Base-by-base conservation (phyloP, 495 filamentous ascomycete genomes). In the Penicillium egyptiacum region DNA sequence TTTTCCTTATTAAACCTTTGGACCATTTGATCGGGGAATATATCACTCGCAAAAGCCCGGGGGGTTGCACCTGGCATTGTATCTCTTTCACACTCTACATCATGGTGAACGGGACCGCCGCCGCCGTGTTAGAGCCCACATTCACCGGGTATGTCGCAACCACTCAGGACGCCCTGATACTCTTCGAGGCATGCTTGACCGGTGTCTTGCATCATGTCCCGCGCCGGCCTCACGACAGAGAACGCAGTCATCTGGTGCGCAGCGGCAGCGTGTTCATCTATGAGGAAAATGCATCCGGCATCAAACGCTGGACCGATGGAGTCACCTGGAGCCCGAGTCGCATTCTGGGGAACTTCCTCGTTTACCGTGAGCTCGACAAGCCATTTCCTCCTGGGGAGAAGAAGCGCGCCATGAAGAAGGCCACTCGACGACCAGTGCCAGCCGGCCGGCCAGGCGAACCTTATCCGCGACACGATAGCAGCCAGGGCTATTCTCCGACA, bases 301-400 rank as follows among this genome's bases (percentile, higher is more conserved):
- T 96, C 71, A 95, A 93, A 74, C 82, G 92, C 40, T 96, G 92
- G 92, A 96, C 92, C 0, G 92, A 97, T 68, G 91, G 91, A 3
- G 81, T 89, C 12, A 84, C 84, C 17, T 96, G 92, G 92, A 93
- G 89, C 63, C 91, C 92, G 0, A 95, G 91, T 68, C 86, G 92
- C 16, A 92, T 96, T 33, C 73, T 94, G 43, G 88, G 86, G 42
- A 96, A 96, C 63, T 95, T 91, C 63, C 82, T 96, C 30, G 81
- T 97, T 58, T 97, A 97, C 68, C 87, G 92, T 20, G 90, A 97
- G 65, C 77, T 95, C 33, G 84, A 91, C 52, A 86, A 88, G 55
- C 86, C 87, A 0, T 92, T 93, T 61, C 86, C 88, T 3, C 89
- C 91, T 0, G 92, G 91, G 5, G 90, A 95, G 73, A 96, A 94